Evolutionary conservation across 441 rosid species (phyloP), one percentile per base, ranked within the genome.

Genomic region (Mallotus repandus): DNA sequence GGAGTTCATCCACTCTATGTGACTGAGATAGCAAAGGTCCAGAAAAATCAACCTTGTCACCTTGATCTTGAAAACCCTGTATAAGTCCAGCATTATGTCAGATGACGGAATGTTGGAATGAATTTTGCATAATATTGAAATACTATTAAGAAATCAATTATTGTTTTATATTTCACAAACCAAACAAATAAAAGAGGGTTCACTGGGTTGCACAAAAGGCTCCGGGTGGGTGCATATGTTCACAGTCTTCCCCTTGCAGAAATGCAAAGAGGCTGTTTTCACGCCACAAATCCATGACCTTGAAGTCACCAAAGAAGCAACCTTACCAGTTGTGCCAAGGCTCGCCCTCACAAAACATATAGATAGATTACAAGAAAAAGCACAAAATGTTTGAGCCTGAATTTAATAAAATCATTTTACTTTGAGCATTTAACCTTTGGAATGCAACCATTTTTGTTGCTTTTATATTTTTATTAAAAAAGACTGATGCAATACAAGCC

Each of bases 21-120:
- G 96, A 71, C 59, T 91, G 94, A 74, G 97, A 83, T 78, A 92
- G 74, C 81, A 94, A 77, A 22, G 99, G 97, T 66, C 97, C 97
- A 43, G 99, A 92, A 83, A 89, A 92, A 63, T 94, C 96, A 25
- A 94, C 89, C 80, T 87, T 86, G 22, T 87, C 94, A 64, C 83
- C 90, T 60, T 88, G 79, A 54, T 82, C 89, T 71, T 81, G 83
- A 79, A 77, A 84, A 71, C 80, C 89, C 98, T 91, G 94, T 76
- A 71, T 70, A 78, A 14, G 29, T 64, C 60, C 58, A 74, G 70
- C 68, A 80, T 65, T 74, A 74, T 52, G 73, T 38, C 54, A 80
- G 58, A 73, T 41, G 69, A 57, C 32, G 21, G 57, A 56, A 57
- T 49, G 64, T 21, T 29, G 12, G 9, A 7, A 49, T 12, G 19